These are phyloP conservation scores for Sarocladiaceae sp. DNA, from an alignment of 2,329 filamentous ascomycete species.

Conservation along the genomic window DNA sequence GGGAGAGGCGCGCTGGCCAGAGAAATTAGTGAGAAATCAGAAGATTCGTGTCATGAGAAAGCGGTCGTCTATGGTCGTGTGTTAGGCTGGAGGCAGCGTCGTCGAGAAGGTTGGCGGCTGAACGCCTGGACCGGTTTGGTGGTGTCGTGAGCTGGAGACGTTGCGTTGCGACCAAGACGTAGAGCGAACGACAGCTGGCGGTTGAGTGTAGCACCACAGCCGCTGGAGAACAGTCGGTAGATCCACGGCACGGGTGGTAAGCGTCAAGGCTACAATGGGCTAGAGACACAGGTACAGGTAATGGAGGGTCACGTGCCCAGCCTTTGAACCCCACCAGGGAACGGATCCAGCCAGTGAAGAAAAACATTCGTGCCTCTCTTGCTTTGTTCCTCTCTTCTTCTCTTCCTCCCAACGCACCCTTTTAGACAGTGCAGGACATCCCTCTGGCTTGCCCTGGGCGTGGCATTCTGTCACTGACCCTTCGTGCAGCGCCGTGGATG, in stretches of 20 bases:
- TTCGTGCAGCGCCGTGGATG: conserved; percentile 56
- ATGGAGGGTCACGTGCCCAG: neutral
- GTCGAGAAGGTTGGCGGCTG: too few species aligned
- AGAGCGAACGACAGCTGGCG: conserved; percentile 1
- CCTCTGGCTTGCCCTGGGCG: conserved; percentile 44
- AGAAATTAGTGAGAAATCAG: conserved; percentile 10
- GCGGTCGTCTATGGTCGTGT: too few species aligned
- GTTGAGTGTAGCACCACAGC: too few species aligned
- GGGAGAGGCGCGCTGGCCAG: conserved; percentile 17
- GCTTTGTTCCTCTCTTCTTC: conserved; percentile 16
- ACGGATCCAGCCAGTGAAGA: neutral
- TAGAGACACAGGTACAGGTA: too few species aligned
- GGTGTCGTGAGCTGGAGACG: too few species aligned
- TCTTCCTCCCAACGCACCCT: conserved; percentile 60
- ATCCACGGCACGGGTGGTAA: conserved; percentile 6
- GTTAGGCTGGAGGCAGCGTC: too few species aligned
- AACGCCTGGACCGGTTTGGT: too few species aligned
- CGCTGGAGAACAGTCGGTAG: neutral
- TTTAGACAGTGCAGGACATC: conserved; percentile 84
- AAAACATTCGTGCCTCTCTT: conserved; percentile 12
- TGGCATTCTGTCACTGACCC: conserved; percentile 60
- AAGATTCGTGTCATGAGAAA: too few species aligned
- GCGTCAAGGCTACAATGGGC: too few species aligned
- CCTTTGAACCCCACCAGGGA: neutral
- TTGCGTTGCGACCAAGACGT: too few species aligned